phyloP scores from a whole-genome alignment of 2,329 filamentous ascomycete species.

The Chaetothyriales sp. region DNA sequence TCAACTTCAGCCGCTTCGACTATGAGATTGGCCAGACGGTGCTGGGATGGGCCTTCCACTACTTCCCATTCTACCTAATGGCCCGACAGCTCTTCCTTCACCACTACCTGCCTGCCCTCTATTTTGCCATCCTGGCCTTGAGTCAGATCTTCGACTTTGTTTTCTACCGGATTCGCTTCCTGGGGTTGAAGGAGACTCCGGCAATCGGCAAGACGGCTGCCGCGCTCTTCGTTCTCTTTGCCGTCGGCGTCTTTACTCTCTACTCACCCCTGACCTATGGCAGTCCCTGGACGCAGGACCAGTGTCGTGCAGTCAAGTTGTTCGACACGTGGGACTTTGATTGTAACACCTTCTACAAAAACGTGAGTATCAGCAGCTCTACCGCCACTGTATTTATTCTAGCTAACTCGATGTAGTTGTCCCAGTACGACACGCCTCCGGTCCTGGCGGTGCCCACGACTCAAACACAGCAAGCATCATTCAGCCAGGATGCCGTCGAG shows the following conservation, averaged over 20 bases:
- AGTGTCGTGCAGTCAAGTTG: constrained; percentile 77
- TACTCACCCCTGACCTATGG: constrained; percentile 85
- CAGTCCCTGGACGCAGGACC: constrained; percentile 78
- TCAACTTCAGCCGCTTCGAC: constrained; percentile 89
- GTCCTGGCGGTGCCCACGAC: constrained; percentile 4
- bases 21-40: constrained; percentile 87
- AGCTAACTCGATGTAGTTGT: constrained; percentile 17
- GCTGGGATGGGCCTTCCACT: constrained; percentile 92
- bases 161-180: constrained; percentile 53
- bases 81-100: constrained; percentile 94
- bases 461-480: constrained; percentile 8
- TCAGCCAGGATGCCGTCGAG: constrained; percentile 7
- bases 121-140: constrained; percentile 81
- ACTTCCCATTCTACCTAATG: constrained; percentile 98
- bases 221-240: constrained; percentile 56
- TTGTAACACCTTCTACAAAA: constrained; percentile 80
- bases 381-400: too few relatives aligned
- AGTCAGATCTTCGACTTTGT: constrained; percentile 81
- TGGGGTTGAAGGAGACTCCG: constrained; percentile 55
- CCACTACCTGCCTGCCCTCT: constrained; percentile 93
- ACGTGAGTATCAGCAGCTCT: constrained; percentile 48
- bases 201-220: constrained; percentile 60
- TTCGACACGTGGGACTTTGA: constrained; percentile 92
- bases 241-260: constrained; percentile 63
- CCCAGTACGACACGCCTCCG: constrained; percentile 21